Evolutionary conservation across 306 rosid genomes (phyloP).

Genomic region (Parietaria judaica): DNA sequence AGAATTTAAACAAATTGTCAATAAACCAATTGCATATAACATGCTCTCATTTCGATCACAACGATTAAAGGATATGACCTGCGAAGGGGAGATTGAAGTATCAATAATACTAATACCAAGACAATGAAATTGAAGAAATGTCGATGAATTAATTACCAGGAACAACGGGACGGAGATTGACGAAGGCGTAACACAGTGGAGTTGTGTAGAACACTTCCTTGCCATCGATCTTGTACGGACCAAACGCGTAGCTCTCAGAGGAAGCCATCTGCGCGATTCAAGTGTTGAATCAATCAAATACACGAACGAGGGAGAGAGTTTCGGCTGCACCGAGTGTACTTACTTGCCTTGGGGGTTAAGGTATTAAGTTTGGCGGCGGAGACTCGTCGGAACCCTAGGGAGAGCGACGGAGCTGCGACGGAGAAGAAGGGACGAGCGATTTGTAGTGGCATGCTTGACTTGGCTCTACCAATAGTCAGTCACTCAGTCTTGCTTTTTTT

Average conservation of each 20-base stretch:
- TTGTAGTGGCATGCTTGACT: not conserved
- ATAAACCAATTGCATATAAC: too few species aligned
- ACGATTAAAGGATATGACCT: slow-evolving; percentile 89
- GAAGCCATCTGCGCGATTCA: slow-evolving; percentile 45
- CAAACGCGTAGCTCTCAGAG: slow-evolving; percentile 48
- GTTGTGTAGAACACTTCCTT: slow-evolving; percentile 69
- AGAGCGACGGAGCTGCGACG: slow-evolving; percentile 11
- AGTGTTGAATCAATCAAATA: not conserved
- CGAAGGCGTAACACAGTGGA: slow-evolving; percentile 69
- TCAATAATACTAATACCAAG: not conserved
- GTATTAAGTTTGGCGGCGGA: slow-evolving; percentile 10
- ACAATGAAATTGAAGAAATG: not conserved
- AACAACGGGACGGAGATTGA: slow-evolving; percentile 80
- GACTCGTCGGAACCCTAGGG: slow-evolving; percentile 20
- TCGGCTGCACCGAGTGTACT: too few species aligned
- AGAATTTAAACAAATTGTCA: not conserved
- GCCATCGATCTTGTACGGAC: slow-evolving; percentile 57
- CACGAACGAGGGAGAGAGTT: not conserved
- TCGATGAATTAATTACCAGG: slow-evolving; percentile 45
- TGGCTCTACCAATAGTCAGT: too few species aligned
- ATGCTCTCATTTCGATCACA: slow-evolving; percentile 2
- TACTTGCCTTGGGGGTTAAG: slow-evolving; percentile 26
- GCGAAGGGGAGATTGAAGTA: slow-evolving; percentile 32
- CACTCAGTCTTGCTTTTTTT: too few species aligned
- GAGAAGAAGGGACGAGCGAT: slow-evolving; percentile 13